phyloP scores from a whole-genome alignment of 1,139 yeast species.

The Zhuliangozyma parablackwelliae region DNA sequence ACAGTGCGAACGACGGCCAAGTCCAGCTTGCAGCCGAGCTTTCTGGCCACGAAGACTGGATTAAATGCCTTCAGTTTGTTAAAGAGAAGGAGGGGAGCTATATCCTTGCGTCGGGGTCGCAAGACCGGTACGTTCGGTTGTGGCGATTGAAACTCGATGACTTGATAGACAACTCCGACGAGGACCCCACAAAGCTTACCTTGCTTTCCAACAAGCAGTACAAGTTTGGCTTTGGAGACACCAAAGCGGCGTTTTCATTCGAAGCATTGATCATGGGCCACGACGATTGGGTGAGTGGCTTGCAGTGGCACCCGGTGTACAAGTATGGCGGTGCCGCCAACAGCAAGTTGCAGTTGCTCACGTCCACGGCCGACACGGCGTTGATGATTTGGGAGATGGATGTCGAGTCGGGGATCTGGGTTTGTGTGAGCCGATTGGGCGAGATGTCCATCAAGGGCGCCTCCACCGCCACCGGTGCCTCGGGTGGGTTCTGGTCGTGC shows the following conservation, averaged over 20 bases:
- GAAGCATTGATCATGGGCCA: conserved; percentile 97
- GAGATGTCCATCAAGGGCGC: conserved; percentile 95
- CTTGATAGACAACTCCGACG: conserved; percentile 52
- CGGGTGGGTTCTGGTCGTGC: conserved; percentile 96
- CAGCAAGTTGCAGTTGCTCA: conserved; percentile 54
- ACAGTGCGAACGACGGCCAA: no score
- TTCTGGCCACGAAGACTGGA: conserved; percentile 94
- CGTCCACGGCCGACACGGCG: conserved; percentile 92
- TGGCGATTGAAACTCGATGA: conserved; percentile 72
- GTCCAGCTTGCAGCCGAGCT: conserved; percentile 46
- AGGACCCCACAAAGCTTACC: conserved; percentile 49
- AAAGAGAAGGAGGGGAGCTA: conserved; percentile 44
- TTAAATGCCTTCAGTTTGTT: conserved; percentile 65
- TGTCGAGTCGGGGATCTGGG: conserved; percentile 83
- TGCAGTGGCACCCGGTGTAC: conserved; percentile 68
- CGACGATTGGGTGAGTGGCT: conserved; percentile 93
- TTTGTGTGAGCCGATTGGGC: conserved; percentile 76
- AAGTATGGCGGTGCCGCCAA: conserved; percentile 9
- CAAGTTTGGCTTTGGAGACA: conserved; percentile 36
- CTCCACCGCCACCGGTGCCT: conserved; percentile 95
- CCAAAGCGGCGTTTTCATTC: conserved; percentile 59
- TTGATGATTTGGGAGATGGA: conserved; percentile 97
- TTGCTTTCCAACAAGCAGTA: conserved; percentile 65
- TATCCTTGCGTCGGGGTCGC: conserved; percentile 80
- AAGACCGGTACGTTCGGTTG: conserved; percentile 81